Base-by-base conservation (phyloP, 2,329 filamentous ascomycete species). In the Paracoccidioides brasiliensis region DNA sequence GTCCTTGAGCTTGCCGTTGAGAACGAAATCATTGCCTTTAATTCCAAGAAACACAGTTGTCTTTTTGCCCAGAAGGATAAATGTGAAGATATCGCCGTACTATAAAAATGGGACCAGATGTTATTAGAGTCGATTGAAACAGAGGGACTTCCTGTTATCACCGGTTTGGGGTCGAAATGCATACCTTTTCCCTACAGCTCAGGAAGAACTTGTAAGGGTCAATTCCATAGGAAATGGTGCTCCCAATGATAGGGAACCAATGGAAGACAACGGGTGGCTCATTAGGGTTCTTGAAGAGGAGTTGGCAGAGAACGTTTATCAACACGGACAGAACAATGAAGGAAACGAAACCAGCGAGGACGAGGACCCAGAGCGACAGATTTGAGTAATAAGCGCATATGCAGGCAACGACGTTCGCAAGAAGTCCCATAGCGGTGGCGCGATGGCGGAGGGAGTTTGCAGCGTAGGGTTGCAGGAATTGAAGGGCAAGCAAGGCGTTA, bases 181-280 rank as follows among this genome's bases (percentile, higher is more conserved):
- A 59, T 65, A 90, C 87, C 84, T 94, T 94, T 64, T 80, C 78
- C 64, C 83, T 80, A 72, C 83, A 80, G 64, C 78, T 64, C 64
- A 79, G 78, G 69, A 83, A 83, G 72, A 84, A 83, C 57, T 75
- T 77, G 70, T 78, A 83, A 1, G 82, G 65, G 67, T 97, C 89
- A 73, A 96, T 96, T 71, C 91, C 91, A 74, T 97, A 98, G 46
- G 82, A 87, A 64, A 97, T 78, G 58, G 93, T 96, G 76, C 85
- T 96, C 61, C 91, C 91, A 65, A 98, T 79, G 62, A 95, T 73
- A 57, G 81, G 81, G 37, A 84, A 71, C 77, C 75, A 80, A 70
- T 84, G 81, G 70, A 84, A 84, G 51, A 84, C 81, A 35, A 84
- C 64, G 0, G 81, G 81, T 35, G 87, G 87, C 69, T 90, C 86